Conservation (phyloP, 768 basidiomycete species). For the Lactarius hengduanensis region DNA sequence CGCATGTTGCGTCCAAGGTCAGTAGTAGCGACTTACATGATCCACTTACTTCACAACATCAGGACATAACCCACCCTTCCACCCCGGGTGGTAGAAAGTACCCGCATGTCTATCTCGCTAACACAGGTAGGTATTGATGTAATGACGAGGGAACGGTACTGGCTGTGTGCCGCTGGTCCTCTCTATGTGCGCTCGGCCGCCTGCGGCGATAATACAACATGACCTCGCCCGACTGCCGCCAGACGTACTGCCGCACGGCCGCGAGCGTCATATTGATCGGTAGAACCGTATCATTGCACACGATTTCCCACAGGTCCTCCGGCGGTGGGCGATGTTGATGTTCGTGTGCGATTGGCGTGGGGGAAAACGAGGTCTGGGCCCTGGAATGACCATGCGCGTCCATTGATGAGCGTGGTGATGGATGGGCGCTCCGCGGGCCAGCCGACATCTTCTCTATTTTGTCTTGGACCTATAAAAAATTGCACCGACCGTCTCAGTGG, state of each 20-base stretch:
- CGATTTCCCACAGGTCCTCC: conserved; percentile 80
- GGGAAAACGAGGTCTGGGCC: conserved; percentile 20
- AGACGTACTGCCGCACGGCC: conserved; percentile 85
- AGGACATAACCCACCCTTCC: neutral
- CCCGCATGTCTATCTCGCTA: neutral
- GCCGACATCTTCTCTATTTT: conserved; percentile 62
- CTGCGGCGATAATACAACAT: conserved; percentile 70
- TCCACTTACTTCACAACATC: neutral
- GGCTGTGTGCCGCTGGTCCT: neutral
- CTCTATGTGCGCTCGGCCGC: neutral
- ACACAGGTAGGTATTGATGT: neutral
- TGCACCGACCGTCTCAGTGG: neutral
- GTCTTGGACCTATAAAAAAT: conserved; percentile 65
- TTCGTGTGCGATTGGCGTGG: conserved; percentile 34
- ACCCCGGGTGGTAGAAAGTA: neutral
- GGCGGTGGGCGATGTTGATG: conserved; percentile 28
- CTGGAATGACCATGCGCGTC: conserved; percentile 33
- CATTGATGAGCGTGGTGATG: conserved; percentile 38
- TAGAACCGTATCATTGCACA: conserved; percentile 83
- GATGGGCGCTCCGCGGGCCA: conserved; percentile 31
- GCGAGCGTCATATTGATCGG: conserved; percentile 89
- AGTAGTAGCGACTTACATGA: neutral
- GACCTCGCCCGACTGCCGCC: conserved; percentile 73
- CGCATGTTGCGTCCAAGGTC: neutral
- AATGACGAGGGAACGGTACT: neutral